Evolutionary conservation across 345 rosid genomes (phyloP).

Genomic region (Rubroshorea leprosula): DNA sequence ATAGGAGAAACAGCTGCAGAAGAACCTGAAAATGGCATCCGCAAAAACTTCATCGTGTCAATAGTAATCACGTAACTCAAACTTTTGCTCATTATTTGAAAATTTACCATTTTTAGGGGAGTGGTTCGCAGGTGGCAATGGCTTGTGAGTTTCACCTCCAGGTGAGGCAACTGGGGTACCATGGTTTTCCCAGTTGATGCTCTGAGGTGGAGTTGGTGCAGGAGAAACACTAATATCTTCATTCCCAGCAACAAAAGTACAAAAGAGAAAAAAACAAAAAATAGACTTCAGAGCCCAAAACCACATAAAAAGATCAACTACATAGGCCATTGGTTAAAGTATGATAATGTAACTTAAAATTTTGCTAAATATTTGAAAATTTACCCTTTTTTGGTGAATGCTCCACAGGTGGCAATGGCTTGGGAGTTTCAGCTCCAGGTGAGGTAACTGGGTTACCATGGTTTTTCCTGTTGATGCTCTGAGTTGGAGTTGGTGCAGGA

Average conservation of each 20-base stretch:
- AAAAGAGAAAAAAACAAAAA: too few species aligned
- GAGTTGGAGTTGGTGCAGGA: too few species aligned
- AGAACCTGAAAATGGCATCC: slow-evolving; percentile 20
- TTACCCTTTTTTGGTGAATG: too few species aligned
- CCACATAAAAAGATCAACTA: background rate
- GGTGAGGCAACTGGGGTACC: slow-evolving; percentile 60
- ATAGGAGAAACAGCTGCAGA: slow-evolving; percentile 34
- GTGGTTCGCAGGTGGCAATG: slow-evolving; percentile 31
- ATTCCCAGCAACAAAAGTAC: background rate
- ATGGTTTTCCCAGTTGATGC: slow-evolving; percentile 26
- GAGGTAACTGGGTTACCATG: too few species aligned
- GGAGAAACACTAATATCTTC: slow-evolving; percentile 45
- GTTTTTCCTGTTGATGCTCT: too few species aligned
- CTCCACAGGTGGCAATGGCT: too few species aligned
- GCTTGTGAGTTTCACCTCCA: slow-evolving; percentile 30
- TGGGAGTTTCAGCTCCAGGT: too few species aligned
- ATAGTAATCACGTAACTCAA: background rate
- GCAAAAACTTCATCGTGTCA: background rate
- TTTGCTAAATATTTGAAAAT: too few species aligned
- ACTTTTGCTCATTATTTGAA: background rate
- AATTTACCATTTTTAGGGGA: slow-evolving; percentile 42
- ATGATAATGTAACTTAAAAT: too few species aligned
- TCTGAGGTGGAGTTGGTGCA: slow-evolving; percentile 38
- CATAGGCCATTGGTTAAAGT: background rate
- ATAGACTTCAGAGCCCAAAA: background rate